Percentiles rank a stretch among this genome's conserved stretches.
Evolutionary conservation across 495 filamentous ascomycete species (phyloP).

Genomic region (Cryomyces antarcticus): DNA sequence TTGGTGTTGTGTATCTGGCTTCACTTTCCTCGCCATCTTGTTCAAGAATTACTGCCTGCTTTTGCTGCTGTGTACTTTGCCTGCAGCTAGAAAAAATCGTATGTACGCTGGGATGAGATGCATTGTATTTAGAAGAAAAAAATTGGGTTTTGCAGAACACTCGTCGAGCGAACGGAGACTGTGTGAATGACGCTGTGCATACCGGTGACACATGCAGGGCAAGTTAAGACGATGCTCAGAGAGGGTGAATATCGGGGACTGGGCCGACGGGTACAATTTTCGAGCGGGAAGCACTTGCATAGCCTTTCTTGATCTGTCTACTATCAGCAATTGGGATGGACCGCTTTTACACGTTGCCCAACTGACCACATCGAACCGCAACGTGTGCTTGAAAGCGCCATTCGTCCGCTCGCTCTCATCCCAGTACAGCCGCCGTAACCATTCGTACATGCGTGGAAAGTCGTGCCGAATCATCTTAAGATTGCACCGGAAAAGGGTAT

Average conservation of each 20-base stretch:
- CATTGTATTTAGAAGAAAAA: too few species aligned
- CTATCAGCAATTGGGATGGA: neutral
- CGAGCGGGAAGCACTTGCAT: constrained; percentile 7
- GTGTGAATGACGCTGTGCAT: too few species aligned
- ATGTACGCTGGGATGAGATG: too few species aligned
- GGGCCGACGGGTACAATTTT: constrained; percentile 46
- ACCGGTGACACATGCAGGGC: too few species aligned
- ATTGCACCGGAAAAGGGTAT: constrained; percentile 50
- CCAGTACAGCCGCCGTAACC: constrained; percentile 56
- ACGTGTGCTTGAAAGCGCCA: constrained; percentile 47
- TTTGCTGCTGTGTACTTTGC: too few species aligned
- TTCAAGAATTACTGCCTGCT: too few species aligned
- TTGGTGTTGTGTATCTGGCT: too few species aligned
- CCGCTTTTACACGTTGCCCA: neutral
- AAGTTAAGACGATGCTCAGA: neutral
- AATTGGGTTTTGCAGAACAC: too few species aligned
- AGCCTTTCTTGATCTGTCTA: constrained; percentile 13
- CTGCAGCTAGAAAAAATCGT: too few species aligned
- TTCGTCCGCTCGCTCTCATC: constrained; percentile 29
- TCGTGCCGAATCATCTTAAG: constrained; percentile 46
- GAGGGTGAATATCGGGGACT: constrained; percentile 34
- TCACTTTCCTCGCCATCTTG: too few species aligned
- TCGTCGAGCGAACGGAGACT: too few species aligned
- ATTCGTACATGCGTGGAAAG: constrained; percentile 47
- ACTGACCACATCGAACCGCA: constrained; percentile 38